These are phyloP conservation scores for Venturia oleaginea DNA, from an alignment of 2,329 filamentous ascomycete species.

Conservation along the genomic window DNA sequence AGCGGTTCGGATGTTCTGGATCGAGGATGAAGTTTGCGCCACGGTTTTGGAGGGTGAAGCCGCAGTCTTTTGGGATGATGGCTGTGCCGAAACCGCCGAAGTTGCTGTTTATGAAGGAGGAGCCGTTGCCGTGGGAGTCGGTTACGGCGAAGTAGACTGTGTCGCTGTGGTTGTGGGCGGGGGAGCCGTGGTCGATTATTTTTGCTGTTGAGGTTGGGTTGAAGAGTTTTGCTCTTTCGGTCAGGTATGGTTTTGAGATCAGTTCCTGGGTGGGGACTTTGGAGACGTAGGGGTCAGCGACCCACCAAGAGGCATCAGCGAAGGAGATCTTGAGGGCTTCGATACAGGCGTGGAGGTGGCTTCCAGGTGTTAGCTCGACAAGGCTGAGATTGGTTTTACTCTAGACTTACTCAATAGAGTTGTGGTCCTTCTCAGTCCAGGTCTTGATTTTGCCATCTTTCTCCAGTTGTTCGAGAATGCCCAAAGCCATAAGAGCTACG, in stretches of 20 bases:
- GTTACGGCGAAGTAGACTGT: constrained; percentile 90
- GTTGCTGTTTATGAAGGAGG: constrained; percentile 95
- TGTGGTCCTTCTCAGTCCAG: constrained; percentile 66
- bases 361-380: constrained; percentile 13
- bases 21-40: constrained; percentile 76
- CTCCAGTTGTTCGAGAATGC: constrained; percentile 82
- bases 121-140: constrained; percentile 75
- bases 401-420: constrained; percentile 57
- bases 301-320: constrained; percentile 81
- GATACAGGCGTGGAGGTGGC: constrained; percentile 69
- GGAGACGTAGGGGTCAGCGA: constrained; percentile 69
- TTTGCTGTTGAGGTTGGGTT: constrained; percentile 40
- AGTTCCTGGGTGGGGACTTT: constrained; percentile 62
- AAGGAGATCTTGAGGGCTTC: constrained; percentile 85
- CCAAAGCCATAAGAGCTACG: constrained; percentile 86
- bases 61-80: constrained; percentile 77
- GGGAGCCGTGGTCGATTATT: constrained; percentile 60
- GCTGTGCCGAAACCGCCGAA: constrained; percentile 80
- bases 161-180: constrained; percentile 76
- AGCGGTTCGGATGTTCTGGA: constrained; percentile 64
- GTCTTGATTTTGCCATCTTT: constrained; percentile 62
- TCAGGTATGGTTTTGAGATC: constrained; percentile 65
- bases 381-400: neutral
- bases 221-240: constrained; percentile 58
- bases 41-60: constrained; percentile 91